Evolutionary conservation across 441 rosid genomes (phyloP).

Genomic region (Viola pubescens): DNA sequence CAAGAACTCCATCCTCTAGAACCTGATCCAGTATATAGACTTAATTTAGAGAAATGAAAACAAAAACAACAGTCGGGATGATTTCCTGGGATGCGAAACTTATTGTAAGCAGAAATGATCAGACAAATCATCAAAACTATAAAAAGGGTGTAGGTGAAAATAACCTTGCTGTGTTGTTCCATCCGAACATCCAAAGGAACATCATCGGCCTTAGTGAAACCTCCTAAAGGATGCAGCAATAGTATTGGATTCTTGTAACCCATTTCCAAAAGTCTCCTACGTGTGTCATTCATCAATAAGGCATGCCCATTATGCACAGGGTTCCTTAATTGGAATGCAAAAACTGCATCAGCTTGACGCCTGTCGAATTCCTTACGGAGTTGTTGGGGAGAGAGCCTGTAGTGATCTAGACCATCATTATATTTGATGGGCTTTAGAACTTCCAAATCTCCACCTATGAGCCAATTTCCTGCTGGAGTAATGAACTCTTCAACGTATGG

Average conservation of each 20-base stretch:
- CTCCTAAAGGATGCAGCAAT: slow-evolving; percentile 91
- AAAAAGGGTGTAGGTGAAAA: slow-evolving; percentile 6
- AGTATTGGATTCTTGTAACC: slow-evolving; percentile 86
- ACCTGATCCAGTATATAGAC: slow-evolving; percentile 38
- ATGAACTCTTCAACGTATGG: slow-evolving; percentile 82
- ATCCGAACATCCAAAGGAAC: slow-evolving; percentile 91
- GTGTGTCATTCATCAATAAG: slow-evolving; percentile 81
- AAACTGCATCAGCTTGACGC: slow-evolving; percentile 89
- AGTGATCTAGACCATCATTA: slow-evolving; percentile 88
- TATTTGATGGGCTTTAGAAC: slow-evolving; percentile 64
- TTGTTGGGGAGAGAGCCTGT: slow-evolving; percentile 82
- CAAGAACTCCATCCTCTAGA: slow-evolving; percentile 80
- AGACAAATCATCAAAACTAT: background rate
- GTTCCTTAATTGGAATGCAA: slow-evolving; percentile 84
- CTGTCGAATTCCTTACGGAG: slow-evolving; percentile 68
- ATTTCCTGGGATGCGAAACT: background rate
- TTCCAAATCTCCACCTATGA: slow-evolving; percentile 84
- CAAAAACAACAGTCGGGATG: background rate
- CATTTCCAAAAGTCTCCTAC: slow-evolving; percentile 65
- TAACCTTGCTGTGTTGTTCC: slow-evolving; percentile 91
- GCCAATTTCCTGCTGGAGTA: slow-evolving; percentile 73
- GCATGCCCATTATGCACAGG: slow-evolving; percentile 97
- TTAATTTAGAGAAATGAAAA: slow-evolving; percentile 8
- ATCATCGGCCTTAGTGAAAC: slow-evolving; percentile 85
- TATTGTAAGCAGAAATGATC: background rate